phyloP scores from a whole-genome alignment of 208 protist species.

The Novymonas esmeraldas region DNA sequence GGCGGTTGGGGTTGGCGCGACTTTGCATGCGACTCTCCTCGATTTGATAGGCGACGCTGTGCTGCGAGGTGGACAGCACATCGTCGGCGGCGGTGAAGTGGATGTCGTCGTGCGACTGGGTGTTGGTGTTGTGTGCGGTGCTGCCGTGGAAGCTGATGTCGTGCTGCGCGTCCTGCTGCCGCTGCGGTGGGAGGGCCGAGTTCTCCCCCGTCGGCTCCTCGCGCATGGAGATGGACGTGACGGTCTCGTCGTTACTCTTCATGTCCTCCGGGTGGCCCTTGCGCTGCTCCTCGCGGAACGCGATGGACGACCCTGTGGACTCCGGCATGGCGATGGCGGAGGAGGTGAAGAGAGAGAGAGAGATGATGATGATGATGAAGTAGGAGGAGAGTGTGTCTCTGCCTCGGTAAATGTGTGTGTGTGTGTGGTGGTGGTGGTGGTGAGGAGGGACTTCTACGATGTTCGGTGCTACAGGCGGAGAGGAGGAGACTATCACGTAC shows the following conservation, averaged over 20 bases:
- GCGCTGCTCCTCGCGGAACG: conserved; percentile 16
- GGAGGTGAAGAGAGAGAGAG: neutral
- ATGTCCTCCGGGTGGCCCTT: neutral
- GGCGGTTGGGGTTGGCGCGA: conserved; percentile 1
- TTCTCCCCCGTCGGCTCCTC: neutral
- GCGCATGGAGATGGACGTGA: conserved; percentile 9
- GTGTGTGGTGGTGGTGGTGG: neutral
- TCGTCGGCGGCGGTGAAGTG: conserved; percentile 15
- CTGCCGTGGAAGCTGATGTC: neutral
- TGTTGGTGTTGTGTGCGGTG: neutral
- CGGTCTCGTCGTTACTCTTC: neutral
- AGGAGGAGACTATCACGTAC: neutral
- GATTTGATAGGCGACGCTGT: conserved; percentile 26
- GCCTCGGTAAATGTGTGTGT: neutral
- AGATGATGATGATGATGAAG: neutral
- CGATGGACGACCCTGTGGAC: conserved; percentile 23
- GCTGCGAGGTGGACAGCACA: conserved; percentile 8
- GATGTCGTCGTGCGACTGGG: conserved; percentile 24
- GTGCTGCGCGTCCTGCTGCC: conserved; percentile 3
- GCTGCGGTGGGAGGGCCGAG: too few relatives aligned
- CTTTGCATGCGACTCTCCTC: conserved; percentile 4
- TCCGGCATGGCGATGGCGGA: conserved; percentile 10
- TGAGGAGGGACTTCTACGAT: too few relatives aligned
- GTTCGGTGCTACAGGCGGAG: too few relatives aligned
- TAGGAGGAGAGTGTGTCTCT: neutral